phyloP scores from a whole-genome alignment of 495 filamentous ascomycete genomes.

The Lasiosphaeria hispida region DNA sequence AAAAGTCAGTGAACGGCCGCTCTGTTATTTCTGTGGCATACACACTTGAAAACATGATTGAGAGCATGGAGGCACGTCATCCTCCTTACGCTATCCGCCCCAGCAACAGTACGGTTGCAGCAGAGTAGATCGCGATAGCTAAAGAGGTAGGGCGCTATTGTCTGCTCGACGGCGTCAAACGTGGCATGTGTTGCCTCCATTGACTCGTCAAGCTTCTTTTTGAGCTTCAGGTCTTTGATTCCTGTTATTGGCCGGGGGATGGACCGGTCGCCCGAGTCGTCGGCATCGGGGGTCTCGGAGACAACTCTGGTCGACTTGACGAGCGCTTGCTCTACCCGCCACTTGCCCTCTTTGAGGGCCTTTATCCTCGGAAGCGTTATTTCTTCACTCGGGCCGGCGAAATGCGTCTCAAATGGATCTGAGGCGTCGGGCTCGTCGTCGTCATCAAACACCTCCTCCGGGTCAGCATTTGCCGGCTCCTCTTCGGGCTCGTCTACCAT shows the following conservation, averaged over 20 bases:
- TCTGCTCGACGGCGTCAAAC: constrained; percentile 52
- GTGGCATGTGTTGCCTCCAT: constrained; percentile 32
- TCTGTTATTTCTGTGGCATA: neutral
- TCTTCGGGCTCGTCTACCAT: constrained; percentile 42
- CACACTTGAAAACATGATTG: constrained; percentile 84
- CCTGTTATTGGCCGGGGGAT: constrained; percentile 31
- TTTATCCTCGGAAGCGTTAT: constrained; percentile 49
- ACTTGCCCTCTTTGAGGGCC: constrained; percentile 58
- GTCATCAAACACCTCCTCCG: constrained; percentile 38
- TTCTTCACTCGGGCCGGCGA: constrained; percentile 60
- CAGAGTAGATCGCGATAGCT: constrained; percentile 81
- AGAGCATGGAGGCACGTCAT: constrained; percentile 79
- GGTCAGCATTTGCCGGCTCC: constrained; percentile 35
- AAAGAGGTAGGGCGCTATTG: constrained; percentile 59
- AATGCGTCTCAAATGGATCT: constrained; percentile 81
- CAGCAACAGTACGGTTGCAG: constrained; percentile 63
- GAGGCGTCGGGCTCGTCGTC: constrained; percentile 52
- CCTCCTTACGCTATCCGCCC: constrained; percentile 63
- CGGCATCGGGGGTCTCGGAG: constrained; percentile 35
- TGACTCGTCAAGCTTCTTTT: constrained; percentile 47
- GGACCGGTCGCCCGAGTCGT: constrained; percentile 15
- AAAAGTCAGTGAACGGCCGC: constrained; percentile 2
- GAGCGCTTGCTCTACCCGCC: constrained; percentile 50
- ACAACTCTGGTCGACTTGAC: constrained; percentile 42
- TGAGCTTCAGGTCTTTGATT: constrained; percentile 57